These are phyloP conservation scores for Apiospora aurea DNA, from an alignment of 2,329 filamentous ascomycete species.

Conservation along the genomic window DNA sequence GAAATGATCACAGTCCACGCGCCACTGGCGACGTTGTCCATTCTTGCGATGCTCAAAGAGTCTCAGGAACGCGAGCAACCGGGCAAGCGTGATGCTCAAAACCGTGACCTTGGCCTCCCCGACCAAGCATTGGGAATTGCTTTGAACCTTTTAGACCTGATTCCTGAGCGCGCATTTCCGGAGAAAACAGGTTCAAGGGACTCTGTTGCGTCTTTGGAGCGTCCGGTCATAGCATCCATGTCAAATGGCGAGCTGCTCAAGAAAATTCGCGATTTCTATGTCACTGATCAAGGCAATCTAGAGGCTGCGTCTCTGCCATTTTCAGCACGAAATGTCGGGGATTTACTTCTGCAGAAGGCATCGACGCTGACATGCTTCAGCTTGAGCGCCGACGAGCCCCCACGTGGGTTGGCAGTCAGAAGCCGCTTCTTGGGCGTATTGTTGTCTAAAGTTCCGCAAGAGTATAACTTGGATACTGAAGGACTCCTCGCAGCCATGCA, in stretches of 20 bases:
- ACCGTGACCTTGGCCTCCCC: conserved; percentile 27
- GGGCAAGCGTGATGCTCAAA: conserved; percentile 29
- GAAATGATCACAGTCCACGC: conserved; percentile 92
- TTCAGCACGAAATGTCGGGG: conserved; percentile 59
- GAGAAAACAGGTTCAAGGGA: conserved; percentile 34
- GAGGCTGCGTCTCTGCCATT: conserved; percentile 69
- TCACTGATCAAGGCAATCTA: conserved; percentile 72
- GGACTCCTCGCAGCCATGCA: conserved; percentile 60
- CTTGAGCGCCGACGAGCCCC: conserved; percentile 49
- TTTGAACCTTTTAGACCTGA: conserved; percentile 65
- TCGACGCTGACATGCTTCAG: conserved; percentile 58
- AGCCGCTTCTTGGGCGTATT: conserved; percentile 66
- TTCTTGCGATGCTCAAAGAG: conserved; percentile 67
- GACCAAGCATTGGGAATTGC: conserved; percentile 55
- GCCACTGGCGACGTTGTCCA: conserved; percentile 74
- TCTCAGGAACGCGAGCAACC: conserved; percentile 47
- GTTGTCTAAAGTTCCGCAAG: conserved; percentile 58
- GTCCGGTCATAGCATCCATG: conserved; percentile 40
- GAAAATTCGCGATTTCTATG: conserved; percentile 71
- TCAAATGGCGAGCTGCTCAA: conserved; percentile 62
- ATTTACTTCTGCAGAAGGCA: conserved; percentile 69
- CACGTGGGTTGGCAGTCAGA: conserved; percentile 61
- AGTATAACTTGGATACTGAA: conserved; percentile 54
- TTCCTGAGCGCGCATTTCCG: conserved; percentile 70
- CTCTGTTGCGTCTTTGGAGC: conserved; percentile 36